Conservation (phyloP, 495 filamentous ascomycete species). For the Elaphomyces granulatus region DNA sequence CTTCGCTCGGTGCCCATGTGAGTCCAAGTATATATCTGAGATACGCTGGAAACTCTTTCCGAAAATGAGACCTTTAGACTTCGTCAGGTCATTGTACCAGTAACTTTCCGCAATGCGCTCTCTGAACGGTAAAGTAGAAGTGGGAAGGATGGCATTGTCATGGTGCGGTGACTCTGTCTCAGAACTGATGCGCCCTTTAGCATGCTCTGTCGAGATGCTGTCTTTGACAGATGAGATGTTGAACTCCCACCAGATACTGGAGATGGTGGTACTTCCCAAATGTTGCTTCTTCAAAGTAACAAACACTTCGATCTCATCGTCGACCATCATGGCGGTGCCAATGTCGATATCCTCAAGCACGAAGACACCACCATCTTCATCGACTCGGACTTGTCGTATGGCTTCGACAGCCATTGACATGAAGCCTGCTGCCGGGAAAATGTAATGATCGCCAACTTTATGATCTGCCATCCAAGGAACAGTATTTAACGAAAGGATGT, state of each 20-base stretch:
- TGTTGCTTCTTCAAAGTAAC: too few species aligned
- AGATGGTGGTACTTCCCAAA: too few species aligned
- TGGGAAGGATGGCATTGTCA: background rate
- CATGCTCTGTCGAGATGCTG: slow-evolving; percentile 27
- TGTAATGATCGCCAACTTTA: slow-evolving; percentile 12
- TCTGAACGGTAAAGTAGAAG: background rate
- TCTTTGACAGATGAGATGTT: slow-evolving; percentile 26
- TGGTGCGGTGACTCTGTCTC: background rate
- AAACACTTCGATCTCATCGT: too few species aligned
- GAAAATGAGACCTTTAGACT: too few species aligned
- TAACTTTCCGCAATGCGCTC: too few species aligned
- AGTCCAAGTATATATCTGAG: too few species aligned
- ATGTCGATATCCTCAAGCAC: too few species aligned
- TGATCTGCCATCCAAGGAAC: slow-evolving; percentile 34
- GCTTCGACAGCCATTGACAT: slow-evolving; percentile 35
- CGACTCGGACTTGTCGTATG: slow-evolving; percentile 15
- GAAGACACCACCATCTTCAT: slow-evolving; percentile 12
- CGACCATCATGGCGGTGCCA: too few species aligned
- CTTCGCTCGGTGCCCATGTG: too few species aligned
- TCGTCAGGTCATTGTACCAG: too few species aligned
- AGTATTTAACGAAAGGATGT: slow-evolving; percentile 19
- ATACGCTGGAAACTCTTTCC: too few species aligned
- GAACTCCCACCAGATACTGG: slow-evolving; percentile 37
- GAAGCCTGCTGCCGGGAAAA: slow-evolving; percentile 29
- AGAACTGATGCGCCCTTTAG: slow-evolving; percentile 20